A percentile compares a stretch with the other conserved stretches of the same genome.
These are phyloP conservation scores for Ceratobasidium sp. DNA, from an alignment of 1,284 basidiomycete species.

Conservation along the genomic window DNA sequence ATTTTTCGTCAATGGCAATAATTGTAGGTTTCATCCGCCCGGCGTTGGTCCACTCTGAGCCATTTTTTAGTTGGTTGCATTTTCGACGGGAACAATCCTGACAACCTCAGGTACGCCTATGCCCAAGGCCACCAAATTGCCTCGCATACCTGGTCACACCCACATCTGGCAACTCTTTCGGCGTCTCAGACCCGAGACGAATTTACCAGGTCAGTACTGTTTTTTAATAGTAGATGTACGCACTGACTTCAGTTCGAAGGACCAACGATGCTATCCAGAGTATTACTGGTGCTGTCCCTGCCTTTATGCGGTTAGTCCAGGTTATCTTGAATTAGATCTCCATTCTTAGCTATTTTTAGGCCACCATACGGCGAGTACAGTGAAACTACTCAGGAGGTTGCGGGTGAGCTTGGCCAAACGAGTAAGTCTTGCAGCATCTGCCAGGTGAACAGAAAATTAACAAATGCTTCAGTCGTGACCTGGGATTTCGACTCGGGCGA, in stretches of 20 bases:
- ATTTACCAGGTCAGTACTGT: slow-evolving; percentile 5
- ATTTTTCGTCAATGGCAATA: slow-evolving; percentile 34
- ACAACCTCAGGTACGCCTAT: slow-evolving; percentile 28
- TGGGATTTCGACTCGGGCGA: slow-evolving; percentile 42
- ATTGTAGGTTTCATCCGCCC: slow-evolving; percentile 3
- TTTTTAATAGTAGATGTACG: background rate
- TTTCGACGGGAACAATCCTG: slow-evolving; percentile 9
- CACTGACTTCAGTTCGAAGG: background rate
- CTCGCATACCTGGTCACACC: slow-evolving; percentile 33
- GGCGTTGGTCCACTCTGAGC: no score
- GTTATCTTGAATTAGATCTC: background rate
- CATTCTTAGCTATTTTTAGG: background rate
- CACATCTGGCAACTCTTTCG: slow-evolving; percentile 5
- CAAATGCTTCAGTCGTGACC: slow-evolving; percentile 25
- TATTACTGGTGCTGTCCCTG: slow-evolving; percentile 30
- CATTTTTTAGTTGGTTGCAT: slow-evolving; percentile 15
- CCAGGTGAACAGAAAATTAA: background rate
- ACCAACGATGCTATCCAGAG: slow-evolving; percentile 25
- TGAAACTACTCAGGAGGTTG: slow-evolving; percentile 21
- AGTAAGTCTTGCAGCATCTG: background rate
- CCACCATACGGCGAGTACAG: slow-evolving; percentile 41
- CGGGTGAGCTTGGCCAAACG: slow-evolving; percentile 19
- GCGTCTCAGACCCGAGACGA: background rate
- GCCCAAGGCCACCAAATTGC: slow-evolving; percentile 34
- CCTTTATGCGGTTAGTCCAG: slow-evolving; percentile 36